Base-by-base conservation (phyloP, 2,329 filamentous ascomycete genomes). In the Diatrype stigma region DNA sequence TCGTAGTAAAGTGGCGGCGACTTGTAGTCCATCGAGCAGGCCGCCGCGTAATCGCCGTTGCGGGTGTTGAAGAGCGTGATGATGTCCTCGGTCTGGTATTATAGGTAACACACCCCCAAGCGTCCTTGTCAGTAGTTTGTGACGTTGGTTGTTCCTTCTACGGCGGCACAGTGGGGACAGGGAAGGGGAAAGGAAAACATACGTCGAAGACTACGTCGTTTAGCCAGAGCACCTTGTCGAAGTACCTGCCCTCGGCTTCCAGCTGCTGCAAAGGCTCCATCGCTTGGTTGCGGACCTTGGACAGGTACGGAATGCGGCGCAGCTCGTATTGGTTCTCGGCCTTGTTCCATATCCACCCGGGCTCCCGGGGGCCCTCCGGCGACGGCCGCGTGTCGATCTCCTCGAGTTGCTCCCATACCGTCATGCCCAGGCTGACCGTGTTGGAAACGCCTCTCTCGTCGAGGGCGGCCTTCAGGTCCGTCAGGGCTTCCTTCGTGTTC, bases 221-320 rank as follows among this genome's bases (percentile, higher is more conserved):
- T 42, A 85, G 62, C 67, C 81, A 85, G 5, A 85, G 66, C 12
- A 85, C 68, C 56, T 75, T 77, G 60, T 83, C 79, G 55, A 81
- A 85, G 16, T 53, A 62, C 32, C 63, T 64, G n/a, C 80, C 81
- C 46, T 76, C 65, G 23, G 64, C 64, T 11, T 74, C 67, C 42
- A 85, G 62, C 44, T 75, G 70, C 37, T 71, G 68, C 54, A 90
- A 64, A 2, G 84, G 84, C 55, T 79, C 70, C 65, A 90, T 72
- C 12, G 79, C 79, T 55, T 74, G 67, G 67, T 90, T 90, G 35
- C 87, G 78, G 47, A 86, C 66, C 6, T 72, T 72, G 1, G 87
- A 77, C 26, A 90, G 73, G 63, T 87, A 89, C 0, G 85, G 84
- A 59, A 90, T 88, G 34, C 86, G 77, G 44, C 86, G 70, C 56